A percentile compares a stretch with the other conserved stretches of the same genome.
Conservation (phyloP, 2,329 filamentous ascomycete species). For the Pseudocercospora musae region DNA sequence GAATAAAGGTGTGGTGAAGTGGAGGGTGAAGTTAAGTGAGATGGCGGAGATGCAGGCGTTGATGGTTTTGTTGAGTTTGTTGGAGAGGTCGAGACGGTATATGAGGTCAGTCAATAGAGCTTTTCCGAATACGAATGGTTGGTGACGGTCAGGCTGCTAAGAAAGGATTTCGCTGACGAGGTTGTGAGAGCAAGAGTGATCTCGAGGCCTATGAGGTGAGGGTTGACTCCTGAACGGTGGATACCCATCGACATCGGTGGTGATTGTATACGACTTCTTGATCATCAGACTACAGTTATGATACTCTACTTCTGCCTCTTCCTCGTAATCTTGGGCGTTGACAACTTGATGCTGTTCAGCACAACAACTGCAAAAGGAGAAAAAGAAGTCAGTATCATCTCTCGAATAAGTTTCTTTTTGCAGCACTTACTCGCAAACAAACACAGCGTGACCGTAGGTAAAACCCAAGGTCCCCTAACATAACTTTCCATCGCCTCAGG, state of each 20-base stretch:
- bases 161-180: not conserved
- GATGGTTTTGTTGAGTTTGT: slow-evolving; percentile 16
- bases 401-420: not conserved
- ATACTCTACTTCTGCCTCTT: not conserved
- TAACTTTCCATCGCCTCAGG: not conserved
- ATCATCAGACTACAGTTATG: too few species aligned
- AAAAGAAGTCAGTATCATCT: not conserved
- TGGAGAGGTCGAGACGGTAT: slow-evolving; percentile 16
- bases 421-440: not conserved
- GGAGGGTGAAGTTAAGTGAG: slow-evolving; percentile 7
- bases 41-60: slow-evolving; percentile 15
- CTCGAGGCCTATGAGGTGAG: not conserved
- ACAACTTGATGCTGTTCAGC: not conserved
- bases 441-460: not conserved
- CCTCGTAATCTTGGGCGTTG: not conserved
- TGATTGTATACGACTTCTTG: too few species aligned
- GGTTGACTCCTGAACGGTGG: too few species aligned
- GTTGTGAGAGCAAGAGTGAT: not conserved
- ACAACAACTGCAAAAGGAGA: not conserved
- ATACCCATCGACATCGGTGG: too few species aligned
- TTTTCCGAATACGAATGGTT: slow-evolving; percentile 4
- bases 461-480: not conserved
- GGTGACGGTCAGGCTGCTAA: not conserved
- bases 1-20: slow-evolving; percentile 15
- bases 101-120: slow-evolving; percentile 2